A percentile compares a stretch with the other conserved stretches of the same genome.
Conservation (phyloP, 139 green algal genomes). For the Pseudopediastrum boryanum region DNA sequence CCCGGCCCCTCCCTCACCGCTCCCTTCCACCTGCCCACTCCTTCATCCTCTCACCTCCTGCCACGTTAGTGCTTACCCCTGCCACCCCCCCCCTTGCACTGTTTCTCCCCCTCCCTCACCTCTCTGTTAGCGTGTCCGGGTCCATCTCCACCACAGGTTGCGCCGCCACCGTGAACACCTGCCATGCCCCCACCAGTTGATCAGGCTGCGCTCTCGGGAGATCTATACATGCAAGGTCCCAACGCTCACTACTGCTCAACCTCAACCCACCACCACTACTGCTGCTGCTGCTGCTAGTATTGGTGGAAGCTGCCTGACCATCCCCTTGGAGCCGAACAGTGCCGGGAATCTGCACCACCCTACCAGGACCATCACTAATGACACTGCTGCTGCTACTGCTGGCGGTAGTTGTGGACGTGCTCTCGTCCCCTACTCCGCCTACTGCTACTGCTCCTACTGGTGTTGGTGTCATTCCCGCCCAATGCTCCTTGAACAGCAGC, state of each 20-base stretch:
- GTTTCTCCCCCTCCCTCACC: not conserved
- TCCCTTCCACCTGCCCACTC: no score
- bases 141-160: slow-evolving; percentile 21
- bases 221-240: not conserved
- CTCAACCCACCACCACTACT: not conserved
- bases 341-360: no score
- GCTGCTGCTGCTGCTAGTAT: slow-evolving; percentile 16
- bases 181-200: slow-evolving; percentile 31
- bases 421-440: not conserved
- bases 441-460: slow-evolving; percentile 3
- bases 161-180: slow-evolving; percentile 26
- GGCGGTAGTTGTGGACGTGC: not conserved
- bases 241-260: slow-evolving; percentile 10
- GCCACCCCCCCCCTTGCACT: no score
- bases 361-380: no score
- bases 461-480: slow-evolving; percentile 14
- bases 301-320: not conserved
- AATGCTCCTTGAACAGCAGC: slow-evolving; percentile 36
- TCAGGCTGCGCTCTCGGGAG: slow-evolving; percentile 7
- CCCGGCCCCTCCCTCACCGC: no score
- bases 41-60: no score
- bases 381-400: slow-evolving; percentile 24
- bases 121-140: slow-evolving; percentile 30
- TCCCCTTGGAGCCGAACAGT: no score
- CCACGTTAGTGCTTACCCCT: no score